Conservation (phyloP, 2,329 filamentous ascomycete species). For the Pezizomycotina sp. region DNA sequence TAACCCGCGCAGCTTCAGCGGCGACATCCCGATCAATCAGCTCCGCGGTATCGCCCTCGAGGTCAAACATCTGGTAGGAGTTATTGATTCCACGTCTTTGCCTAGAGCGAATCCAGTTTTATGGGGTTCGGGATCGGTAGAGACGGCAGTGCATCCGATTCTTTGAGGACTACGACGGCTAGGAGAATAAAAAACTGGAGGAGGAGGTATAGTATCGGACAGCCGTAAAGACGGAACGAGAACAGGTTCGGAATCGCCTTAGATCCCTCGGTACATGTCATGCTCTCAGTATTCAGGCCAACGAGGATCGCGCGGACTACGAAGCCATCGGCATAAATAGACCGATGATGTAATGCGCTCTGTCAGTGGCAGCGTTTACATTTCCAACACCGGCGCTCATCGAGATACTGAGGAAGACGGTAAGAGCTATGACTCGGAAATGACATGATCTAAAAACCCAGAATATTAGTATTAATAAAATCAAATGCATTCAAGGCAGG, state of each 20-base stretch:
- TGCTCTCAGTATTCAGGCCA: slow-evolving; percentile 66
- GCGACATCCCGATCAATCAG: slow-evolving; percentile 44
- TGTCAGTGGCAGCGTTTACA: slow-evolving; percentile 49
- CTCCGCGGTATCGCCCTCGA: slow-evolving; percentile 7
- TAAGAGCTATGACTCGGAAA: too few relatives aligned
- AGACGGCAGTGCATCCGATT: slow-evolving; percentile 54
- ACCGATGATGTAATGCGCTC: slow-evolving; percentile 59
- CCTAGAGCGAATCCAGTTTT: slow-evolving; percentile 29
- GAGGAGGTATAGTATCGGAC: slow-evolving; percentile 67
- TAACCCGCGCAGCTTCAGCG: slow-evolving; percentile 47
- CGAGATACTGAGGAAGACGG: slow-evolving; percentile 53
- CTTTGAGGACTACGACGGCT: slow-evolving; percentile 57
- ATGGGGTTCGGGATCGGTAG: slow-evolving; percentile 33
- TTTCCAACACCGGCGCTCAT: slow-evolving; percentile 56
- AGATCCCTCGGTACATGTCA: slow-evolving; percentile 52
- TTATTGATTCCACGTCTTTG: too few relatives aligned
- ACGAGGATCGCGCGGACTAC: slow-evolving; percentile 59
- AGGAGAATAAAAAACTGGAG: slow-evolving; percentile 58
- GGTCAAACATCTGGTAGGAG: too few relatives aligned
- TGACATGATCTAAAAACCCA: too few relatives aligned
- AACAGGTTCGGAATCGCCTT: slow-evolving; percentile 51
- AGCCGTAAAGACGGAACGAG: slow-evolving; percentile 58
- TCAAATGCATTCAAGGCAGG: too few relatives aligned
- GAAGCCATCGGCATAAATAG: slow-evolving; percentile 61
- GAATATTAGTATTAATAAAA: too few relatives aligned